Evolutionary conservation across 208 protist genomes (phyloP).

Genomic region (Leishmania guyanensis): DNA sequence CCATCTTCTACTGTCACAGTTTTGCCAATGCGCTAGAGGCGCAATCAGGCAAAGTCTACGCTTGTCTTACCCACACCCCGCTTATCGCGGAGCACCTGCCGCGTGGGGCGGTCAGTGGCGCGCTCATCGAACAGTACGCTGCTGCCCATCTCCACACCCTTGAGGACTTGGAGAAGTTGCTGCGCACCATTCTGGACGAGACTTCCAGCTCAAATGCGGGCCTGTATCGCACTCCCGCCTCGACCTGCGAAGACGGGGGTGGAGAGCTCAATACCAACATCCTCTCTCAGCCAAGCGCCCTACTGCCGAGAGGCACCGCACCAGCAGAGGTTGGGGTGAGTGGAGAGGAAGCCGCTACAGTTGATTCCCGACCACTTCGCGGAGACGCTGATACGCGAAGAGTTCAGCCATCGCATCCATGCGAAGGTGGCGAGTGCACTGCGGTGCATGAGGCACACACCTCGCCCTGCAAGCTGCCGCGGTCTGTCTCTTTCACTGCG

Average conservation of each 20-base stretch:
- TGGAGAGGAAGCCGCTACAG: background rate
- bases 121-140: constrained; percentile 43
- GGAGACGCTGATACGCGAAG: background rate
- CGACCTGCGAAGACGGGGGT: background rate
- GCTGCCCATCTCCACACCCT: constrained; percentile 30
- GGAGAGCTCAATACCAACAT: background rate
- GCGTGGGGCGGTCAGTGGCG: constrained; percentile 22
- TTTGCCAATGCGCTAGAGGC: constrained; percentile 49
- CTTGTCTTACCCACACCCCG: constrained; percentile 50
- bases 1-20: constrained; percentile 45
- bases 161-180: constrained; percentile 35
- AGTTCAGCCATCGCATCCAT: no score
- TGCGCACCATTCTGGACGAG: constrained; percentile 23
- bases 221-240: background rate
- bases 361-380: no score
- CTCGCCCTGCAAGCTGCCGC: background rate
- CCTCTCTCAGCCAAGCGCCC: background rate
- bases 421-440: background rate
- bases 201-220: background rate
- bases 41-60: constrained; percentile 43
- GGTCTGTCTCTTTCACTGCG: background rate
- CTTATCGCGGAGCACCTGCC: constrained; percentile 37
- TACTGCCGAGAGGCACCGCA: background rate
- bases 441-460: background rate
- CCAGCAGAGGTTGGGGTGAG: background rate